phyloP scores from a whole-genome alignment of 2,329 filamentous ascomycete genomes.

The Ascochyta clinopodiicola region DNA sequence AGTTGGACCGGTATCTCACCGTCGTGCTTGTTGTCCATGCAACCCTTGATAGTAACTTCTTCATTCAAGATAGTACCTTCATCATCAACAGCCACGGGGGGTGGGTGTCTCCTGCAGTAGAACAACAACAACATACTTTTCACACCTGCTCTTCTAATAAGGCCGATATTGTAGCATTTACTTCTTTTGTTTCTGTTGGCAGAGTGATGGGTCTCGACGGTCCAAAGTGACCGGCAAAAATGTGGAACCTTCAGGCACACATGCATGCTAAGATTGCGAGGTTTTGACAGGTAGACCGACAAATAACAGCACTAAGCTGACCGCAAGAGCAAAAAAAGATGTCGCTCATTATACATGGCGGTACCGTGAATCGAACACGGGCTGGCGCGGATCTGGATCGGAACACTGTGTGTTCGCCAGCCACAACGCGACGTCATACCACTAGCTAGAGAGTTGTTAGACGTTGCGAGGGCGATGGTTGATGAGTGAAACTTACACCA shows the following conservation, averaged over 20 bases:
- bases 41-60: background rate
- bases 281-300: too few relatives aligned
- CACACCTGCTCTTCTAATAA: too few relatives aligned
- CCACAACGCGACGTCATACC: constrained; percentile 52
- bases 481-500: constrained; percentile 22
- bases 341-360: constrained; percentile 20
- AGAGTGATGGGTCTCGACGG: too few relatives aligned
- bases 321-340: background rate
- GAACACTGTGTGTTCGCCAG: constrained; percentile 31
- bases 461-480: background rate
- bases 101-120: too few relatives aligned
- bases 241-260: background rate
- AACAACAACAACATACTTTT: background rate
- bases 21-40: background rate
- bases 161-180: too few relatives aligned
- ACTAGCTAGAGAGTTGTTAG: constrained; percentile 29
- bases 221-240: background rate
- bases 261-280: background rate
- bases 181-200: background rate
- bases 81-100: background rate
- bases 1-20: background rate
- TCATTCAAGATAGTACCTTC: background rate
- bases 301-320: background rate
- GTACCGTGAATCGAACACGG: constrained; percentile 46
- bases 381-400: constrained; percentile 46